Evolutionary conservation across 1,139 yeast genomes (phyloP).

Genomic region (Yamadazyma conglobata): DNA sequence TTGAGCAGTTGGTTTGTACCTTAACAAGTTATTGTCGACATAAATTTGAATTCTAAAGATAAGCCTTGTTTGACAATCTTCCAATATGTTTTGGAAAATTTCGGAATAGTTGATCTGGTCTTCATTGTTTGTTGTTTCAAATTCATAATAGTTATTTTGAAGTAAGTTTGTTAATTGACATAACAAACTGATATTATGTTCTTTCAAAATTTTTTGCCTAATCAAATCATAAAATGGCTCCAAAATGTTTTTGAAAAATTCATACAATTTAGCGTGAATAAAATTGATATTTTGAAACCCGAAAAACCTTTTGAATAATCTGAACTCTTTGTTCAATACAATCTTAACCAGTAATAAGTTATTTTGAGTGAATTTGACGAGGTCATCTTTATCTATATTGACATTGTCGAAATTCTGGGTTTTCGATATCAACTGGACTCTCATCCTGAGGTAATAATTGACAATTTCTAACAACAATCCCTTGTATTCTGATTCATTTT

Average conservation of each 20-base stretch:
- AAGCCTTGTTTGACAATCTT: constrained; percentile 75
- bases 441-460: constrained; percentile 55
- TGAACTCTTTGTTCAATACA: constrained; percentile 58
- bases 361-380: constrained; percentile 58
- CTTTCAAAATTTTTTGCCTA: constrained; percentile 65
- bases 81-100: constrained; percentile 66
- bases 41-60: constrained; percentile 74
- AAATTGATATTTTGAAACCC: constrained; percentile 12
- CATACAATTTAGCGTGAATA: constrained; percentile 38
- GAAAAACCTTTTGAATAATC: constrained; percentile 56
- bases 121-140: constrained; percentile 38
- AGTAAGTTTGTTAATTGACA: constrained; percentile 76
- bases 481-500: constrained; percentile 60
- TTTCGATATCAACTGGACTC: constrained; percentile 37
- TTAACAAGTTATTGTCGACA: constrained; percentile 64
- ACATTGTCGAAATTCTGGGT: constrained; percentile 29
- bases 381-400: constrained; percentile 19
- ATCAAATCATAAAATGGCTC: constrained; percentile 76
- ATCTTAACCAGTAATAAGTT: constrained; percentile 56
- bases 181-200: constrained; percentile 58
- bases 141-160: constrained; percentile 65
- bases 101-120: constrained; percentile 43
- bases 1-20: constrained; percentile 62
- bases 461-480: constrained; percentile 70
- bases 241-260: constrained; percentile 58